These are phyloP conservation scores for Alternaria hordeiaustralica DNA, from an alignment of 2,329 filamentous ascomycete genomes.

Conservation along the genomic window DNA sequence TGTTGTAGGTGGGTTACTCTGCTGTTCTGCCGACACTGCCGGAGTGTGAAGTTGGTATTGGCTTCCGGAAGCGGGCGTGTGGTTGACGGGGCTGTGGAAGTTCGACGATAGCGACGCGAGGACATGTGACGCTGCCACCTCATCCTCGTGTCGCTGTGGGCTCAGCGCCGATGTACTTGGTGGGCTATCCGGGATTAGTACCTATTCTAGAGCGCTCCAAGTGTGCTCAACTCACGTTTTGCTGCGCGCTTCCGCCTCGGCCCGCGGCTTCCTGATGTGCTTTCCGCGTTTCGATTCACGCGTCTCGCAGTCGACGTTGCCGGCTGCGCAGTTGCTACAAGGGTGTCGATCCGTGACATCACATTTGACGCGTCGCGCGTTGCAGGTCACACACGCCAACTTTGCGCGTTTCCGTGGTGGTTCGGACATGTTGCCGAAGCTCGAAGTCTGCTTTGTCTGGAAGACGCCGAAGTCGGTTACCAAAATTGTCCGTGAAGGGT, in stretches of 20 bases:
- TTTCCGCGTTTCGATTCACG: constrained; percentile 54
- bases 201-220: no score
- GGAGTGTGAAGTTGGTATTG: constrained; percentile 24
- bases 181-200: not conserved
- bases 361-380: constrained; percentile 55
- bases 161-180: constrained; percentile 9
- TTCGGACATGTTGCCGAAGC: constrained; percentile 22
- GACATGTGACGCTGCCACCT: constrained; percentile 38
- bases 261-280: constrained; percentile 38
- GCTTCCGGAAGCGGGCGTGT: constrained; percentile 9
- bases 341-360: constrained; percentile 55
- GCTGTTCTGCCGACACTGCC: constrained; percentile 14
- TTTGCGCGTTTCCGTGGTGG: constrained; percentile 48
- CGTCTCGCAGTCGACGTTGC: constrained; percentile 50
- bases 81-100: constrained; percentile 30
- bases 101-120: constrained; percentile 37
- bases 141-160: constrained; percentile 34
- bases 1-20: constrained; percentile 14
- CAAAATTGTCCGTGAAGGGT: constrained; percentile 4
- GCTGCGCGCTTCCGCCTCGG: constrained; percentile 24
- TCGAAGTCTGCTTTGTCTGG: constrained; percentile 13
- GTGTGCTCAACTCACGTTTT: constrained; percentile 18
- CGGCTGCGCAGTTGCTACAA: constrained; percentile 51
- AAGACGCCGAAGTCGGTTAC: constrained; percentile 35
- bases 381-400: constrained; percentile 54